Conservation (phyloP, 1,139 yeast species). For the Pneumocystis wakefieldiae region DNA sequence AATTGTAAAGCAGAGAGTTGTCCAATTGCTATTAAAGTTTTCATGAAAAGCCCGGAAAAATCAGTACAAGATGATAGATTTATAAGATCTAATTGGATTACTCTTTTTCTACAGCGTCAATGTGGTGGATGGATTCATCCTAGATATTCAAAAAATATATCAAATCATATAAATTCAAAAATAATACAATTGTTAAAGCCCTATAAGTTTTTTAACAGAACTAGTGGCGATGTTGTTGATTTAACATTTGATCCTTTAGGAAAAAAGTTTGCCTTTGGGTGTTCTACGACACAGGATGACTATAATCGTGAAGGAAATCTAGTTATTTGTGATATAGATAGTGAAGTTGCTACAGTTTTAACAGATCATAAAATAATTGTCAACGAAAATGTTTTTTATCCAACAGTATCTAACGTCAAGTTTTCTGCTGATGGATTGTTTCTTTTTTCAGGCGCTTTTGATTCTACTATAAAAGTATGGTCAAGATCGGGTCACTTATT, state of each 20-base stretch:
- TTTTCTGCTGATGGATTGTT: conserved; percentile 3
- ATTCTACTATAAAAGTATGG: conserved; percentile 6
- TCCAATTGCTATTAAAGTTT: neutral
- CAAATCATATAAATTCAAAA: neutral
- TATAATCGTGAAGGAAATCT: conserved; percentile 7
- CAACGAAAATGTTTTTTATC: conserved; percentile 2
- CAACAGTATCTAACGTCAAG: conserved; percentile 5
- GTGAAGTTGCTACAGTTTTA: neutral
- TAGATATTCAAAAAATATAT: neutral
- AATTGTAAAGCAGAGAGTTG: neutral
- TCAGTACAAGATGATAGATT: conserved; percentile 1
- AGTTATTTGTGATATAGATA: conserved; percentile 5
- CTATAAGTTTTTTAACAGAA: neutral
- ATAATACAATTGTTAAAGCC: neutral
- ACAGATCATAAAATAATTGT: conserved; percentile 2
- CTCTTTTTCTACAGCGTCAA: neutral
- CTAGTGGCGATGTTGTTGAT: neutral
- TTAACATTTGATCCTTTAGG: neutral
- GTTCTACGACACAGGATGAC: conserved; percentile 4
- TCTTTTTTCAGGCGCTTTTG: conserved; percentile 6
- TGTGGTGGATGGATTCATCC: neutral
- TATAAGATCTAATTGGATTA: neutral
- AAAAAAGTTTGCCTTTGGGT: conserved; percentile 4
- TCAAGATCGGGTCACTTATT: conserved; percentile 1
- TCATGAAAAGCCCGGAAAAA: neutral